Conservation (phyloP, 176 grass and related monocot genomes). For the Saccharum spontaneum region DNA sequence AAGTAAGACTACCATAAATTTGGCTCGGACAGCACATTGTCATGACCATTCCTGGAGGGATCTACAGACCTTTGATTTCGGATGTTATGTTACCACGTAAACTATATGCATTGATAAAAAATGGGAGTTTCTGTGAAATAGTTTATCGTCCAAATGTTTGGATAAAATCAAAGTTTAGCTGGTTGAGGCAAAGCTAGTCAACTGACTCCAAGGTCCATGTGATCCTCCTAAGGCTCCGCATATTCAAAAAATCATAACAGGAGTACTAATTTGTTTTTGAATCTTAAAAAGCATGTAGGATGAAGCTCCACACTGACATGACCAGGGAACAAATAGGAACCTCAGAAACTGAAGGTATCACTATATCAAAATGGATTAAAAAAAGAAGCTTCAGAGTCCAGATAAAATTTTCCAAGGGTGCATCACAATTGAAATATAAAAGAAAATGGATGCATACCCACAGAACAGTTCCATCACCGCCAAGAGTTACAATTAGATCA, state of each 20-base stretch:
- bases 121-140: background rate
- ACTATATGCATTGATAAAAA: background rate
- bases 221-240: too few relatives aligned
- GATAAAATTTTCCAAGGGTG: background rate
- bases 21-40: background rate
- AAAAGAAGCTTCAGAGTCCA: background rate
- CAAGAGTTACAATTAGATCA: slow-evolving; percentile 92
- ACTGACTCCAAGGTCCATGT: background rate
- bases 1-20: background rate
- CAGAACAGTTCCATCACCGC: slow-evolving; percentile 95
- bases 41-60: background rate
- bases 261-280: slow-evolving; percentile 8
- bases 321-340: background rate
- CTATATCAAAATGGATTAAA: background rate
- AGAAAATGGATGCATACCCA: slow-evolving; percentile 56
- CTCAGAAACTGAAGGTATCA: background rate
- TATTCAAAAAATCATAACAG: background rate
- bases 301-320: slow-evolving; percentile 13
- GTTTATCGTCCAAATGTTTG: background rate
- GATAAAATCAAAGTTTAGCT: background rate
- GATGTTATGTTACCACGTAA: background rate
- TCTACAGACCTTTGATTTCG: background rate
- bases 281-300: background rate
- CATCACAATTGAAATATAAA: background rate
- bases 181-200: background rate